Evolutionary conservation across 306 rosid genomes (phyloP).

Genomic region (Argentina anserina): DNA sequence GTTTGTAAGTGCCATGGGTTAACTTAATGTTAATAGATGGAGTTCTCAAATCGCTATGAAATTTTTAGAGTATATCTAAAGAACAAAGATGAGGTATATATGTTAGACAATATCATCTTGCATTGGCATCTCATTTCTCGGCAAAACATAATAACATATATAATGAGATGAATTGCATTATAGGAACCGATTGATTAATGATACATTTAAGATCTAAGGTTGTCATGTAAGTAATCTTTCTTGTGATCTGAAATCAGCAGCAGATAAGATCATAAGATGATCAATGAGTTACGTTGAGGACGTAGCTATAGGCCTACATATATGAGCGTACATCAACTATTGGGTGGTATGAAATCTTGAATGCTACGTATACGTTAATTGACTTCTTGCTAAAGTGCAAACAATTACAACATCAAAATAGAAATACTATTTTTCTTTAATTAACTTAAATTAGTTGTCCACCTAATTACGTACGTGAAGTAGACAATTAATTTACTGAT

Average conservation of each 20-base stretch:
- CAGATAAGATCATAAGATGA: background rate
- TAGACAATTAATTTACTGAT: no score
- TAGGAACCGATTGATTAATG: background rate
- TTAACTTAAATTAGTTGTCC: background rate
- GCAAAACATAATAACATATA: no score
- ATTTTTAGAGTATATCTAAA: no score
- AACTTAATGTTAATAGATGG: background rate
- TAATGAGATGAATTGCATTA: background rate
- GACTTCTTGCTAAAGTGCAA: background rate
- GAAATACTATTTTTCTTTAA: background rate
- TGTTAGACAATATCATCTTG: no score
- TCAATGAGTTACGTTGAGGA: no score
- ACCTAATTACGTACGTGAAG: no score
- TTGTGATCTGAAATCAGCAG: background rate
- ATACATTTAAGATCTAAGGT: background rate
- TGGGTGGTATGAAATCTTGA: background rate
- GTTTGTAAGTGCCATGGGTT: no score
- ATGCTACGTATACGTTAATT: background rate
- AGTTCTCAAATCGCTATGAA: background rate
- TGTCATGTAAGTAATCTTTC: background rate
- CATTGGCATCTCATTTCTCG: no score
- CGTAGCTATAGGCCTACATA: background rate
- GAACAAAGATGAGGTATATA: background rate
- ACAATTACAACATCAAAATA: background rate
- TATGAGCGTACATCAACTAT: background rate